Percentiles rank a stretch among this genome's conserved stretches.
These are phyloP conservation scores for Talaromyces sp. DNA, from an alignment of 2,329 filamentous ascomycete species.

Conservation along the genomic window DNA sequence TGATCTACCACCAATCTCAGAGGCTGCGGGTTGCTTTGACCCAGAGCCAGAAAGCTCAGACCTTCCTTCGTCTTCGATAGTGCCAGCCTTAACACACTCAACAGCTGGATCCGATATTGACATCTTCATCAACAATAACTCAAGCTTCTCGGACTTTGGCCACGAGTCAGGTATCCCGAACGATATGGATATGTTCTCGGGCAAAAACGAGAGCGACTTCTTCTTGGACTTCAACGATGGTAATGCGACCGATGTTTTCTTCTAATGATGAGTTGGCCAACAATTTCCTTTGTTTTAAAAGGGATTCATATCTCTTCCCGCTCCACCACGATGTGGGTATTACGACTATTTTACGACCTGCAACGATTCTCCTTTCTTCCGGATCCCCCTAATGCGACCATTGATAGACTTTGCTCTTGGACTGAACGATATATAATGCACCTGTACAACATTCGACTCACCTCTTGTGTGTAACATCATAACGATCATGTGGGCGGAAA, in stretches of 20 bases:
- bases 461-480: background rate
- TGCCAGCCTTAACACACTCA: slow-evolving; percentile 34
- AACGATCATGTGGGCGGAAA: background rate
- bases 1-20: slow-evolving; percentile 27
- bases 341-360: slow-evolving; percentile 3
- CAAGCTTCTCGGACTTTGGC: slow-evolving; percentile 35
- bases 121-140: slow-evolving; percentile 39
- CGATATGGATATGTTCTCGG: slow-evolving; percentile 31
- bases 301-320: background rate
- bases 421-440: slow-evolving; percentile 16
- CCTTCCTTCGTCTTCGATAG: slow-evolving; percentile 33
- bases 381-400: background rate
- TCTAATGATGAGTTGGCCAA: slow-evolving; percentile 8
- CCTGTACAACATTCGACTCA: slow-evolving; percentile 18
- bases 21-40: slow-evolving; percentile 30
- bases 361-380: background rate
- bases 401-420: slow-evolving; percentile 14
- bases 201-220: slow-evolving; percentile 35
- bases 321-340: background rate
- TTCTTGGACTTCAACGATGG: slow-evolving; percentile 39
- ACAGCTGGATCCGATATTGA: slow-evolving; percentile 38
- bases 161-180: slow-evolving; percentile 32
- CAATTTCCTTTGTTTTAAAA: slow-evolving; percentile 9
- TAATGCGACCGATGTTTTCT: slow-evolving; percentile 14
- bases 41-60: slow-evolving; percentile 25